Base-by-base conservation (phyloP, 1,284 basidiomycete species). In the Sutorius eximius region DNA sequence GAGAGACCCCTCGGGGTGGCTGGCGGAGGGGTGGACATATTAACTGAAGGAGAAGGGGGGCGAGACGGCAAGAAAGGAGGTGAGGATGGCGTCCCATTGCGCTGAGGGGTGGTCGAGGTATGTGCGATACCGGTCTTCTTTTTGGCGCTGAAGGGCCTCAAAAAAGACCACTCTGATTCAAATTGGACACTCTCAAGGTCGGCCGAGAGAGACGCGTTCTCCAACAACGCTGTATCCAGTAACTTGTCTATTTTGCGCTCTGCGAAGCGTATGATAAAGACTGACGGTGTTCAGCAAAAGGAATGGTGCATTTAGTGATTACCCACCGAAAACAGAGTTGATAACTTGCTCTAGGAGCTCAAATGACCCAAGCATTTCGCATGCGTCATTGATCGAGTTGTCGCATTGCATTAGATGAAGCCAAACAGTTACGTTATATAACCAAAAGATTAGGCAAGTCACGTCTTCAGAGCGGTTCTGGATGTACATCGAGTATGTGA, bases 131-230 rank as follows among this genome's bases (percentile, higher is more conserved):
- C 74, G 55, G 71, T 59, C 70, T 86, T 89, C 76, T 89, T 93
- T 58, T 81, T 81, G 36, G 79, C 75, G 9, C 81, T 82, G 59
- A 96, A 88, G 7, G 87, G 84, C 34, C 91, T 84, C 48, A 97
- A 80, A 62, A 97, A 89, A 1, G 89, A 89, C 95, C 96, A 98
- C 61, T 98, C 96, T 10, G 93, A 94, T 72, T 98, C 94, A 66
- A 98, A 99, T 54, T 94, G 88, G 22, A 98, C 79, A 37, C 86
- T 82, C 45, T 91, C 89, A 58, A 93, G 87, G 53, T 89, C 87
- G 10, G 85, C 87, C 2, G 90, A 85, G 15, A 89, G 77, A 0
- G 93, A 82, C 30, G 90, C 83, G 65, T 91, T 88, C 55, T 98
- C 95, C 54, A 99, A 79, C 52, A 99, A 75, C 1, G 92, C 84